phyloP scores from a whole-genome alignment of 441 rosid genomes.

The Aquilaria agallochum region DNA sequence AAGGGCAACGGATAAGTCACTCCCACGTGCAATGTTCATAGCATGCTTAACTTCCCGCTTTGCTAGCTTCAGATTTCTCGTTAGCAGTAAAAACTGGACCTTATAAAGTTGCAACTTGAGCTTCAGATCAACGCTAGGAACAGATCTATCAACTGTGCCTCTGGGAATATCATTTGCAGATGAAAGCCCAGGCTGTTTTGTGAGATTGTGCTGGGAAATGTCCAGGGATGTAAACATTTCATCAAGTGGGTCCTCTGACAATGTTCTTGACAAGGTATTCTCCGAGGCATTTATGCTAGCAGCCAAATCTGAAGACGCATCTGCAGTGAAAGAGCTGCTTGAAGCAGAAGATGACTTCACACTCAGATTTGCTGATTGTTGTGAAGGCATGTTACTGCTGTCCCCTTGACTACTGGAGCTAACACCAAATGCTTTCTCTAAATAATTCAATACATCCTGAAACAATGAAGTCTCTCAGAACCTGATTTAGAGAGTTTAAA shows the following conservation, averaged over 20 bases:
- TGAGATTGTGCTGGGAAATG: constrained; percentile 60
- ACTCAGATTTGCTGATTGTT: constrained; percentile 54
- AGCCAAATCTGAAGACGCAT: constrained; percentile 54
- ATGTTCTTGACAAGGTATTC: constrained; percentile 60
- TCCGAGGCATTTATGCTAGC: constrained; percentile 49
- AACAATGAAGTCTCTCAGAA: constrained; percentile 10
- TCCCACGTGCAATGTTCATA: constrained; percentile 80
- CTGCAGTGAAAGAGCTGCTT: constrained; percentile 49
- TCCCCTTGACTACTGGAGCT: constrained; percentile 63
- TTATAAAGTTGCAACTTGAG: constrained; percentile 91
- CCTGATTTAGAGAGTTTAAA: constrained; percentile 1
- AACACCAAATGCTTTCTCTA: constrained; percentile 73
- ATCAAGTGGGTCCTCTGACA: constrained; percentile 83
- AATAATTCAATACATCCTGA: constrained; percentile 77
- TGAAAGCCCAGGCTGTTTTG: constrained; percentile 47
- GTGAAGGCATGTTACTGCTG: constrained; percentile 49
- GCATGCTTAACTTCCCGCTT: constrained; percentile 98
- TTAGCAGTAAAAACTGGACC: constrained; percentile 80
- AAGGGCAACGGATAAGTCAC: constrained; percentile 86
- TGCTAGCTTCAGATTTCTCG: constrained; percentile 88
- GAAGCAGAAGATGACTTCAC: constrained; percentile 58
- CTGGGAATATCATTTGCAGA: constrained; percentile 56
- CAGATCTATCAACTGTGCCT: constrained; percentile 45
- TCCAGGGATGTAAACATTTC: constrained; percentile 63
- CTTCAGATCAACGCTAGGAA: constrained; percentile 70